Percentiles rank a stretch among this genome's conserved stretches.
These are phyloP conservation scores for Thecamonas trahens DNA, from an alignment of 78 protist genomes.

Conservation along the genomic window DNA sequence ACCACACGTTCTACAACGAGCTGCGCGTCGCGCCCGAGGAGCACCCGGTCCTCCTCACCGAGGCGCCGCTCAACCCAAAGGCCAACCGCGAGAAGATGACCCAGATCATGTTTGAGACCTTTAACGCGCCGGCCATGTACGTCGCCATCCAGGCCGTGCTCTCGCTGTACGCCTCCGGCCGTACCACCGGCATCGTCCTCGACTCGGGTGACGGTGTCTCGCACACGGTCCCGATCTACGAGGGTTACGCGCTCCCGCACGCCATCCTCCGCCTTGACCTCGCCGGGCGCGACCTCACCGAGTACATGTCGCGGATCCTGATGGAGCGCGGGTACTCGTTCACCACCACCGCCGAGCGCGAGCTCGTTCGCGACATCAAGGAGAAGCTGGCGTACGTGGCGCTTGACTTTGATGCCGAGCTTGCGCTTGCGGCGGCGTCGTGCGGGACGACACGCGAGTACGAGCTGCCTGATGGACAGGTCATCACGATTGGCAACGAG, in stretches of 20 bases:
- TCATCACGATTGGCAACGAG: slow-evolving; percentile 76
- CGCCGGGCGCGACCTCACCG: slow-evolving; percentile 91
- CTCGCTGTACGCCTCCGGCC: slow-evolving; percentile 77
- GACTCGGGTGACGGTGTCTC: slow-evolving; percentile 97
- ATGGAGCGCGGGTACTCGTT: slow-evolving; percentile 87
- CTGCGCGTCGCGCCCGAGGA: slow-evolving; percentile 94
- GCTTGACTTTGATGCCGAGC: slow-evolving; percentile 75
- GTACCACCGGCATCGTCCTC: slow-evolving; percentile 90
- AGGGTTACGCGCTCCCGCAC: slow-evolving; percentile 84
- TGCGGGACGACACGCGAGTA: slow-evolving; percentile 53
- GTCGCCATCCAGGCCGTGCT: slow-evolving; percentile 81
- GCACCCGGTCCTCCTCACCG: slow-evolving; percentile 92
- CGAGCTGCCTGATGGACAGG: slow-evolving; percentile 82
- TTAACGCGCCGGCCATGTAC: slow-evolving; percentile 86
- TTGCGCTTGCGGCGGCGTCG: slow-evolving; percentile 69
- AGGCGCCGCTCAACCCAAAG: slow-evolving; percentile 95
- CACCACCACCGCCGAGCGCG: slow-evolving; percentile 92
- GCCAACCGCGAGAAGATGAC: slow-evolving; percentile 91
- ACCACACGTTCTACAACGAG: slow-evolving; percentile 92
- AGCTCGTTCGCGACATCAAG: slow-evolving; percentile 88
- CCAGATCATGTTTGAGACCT: slow-evolving; percentile 94
- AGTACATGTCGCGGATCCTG: slow-evolving; percentile 78
- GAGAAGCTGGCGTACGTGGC: slow-evolving; percentile 75
- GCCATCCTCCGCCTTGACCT: slow-evolving; percentile 80
- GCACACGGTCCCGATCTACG: slow-evolving; percentile 92